These are phyloP conservation scores for Pyrenochaeta sp. DNA, from an alignment of 2,329 filamentous ascomycete species.

Conservation along the genomic window DNA sequence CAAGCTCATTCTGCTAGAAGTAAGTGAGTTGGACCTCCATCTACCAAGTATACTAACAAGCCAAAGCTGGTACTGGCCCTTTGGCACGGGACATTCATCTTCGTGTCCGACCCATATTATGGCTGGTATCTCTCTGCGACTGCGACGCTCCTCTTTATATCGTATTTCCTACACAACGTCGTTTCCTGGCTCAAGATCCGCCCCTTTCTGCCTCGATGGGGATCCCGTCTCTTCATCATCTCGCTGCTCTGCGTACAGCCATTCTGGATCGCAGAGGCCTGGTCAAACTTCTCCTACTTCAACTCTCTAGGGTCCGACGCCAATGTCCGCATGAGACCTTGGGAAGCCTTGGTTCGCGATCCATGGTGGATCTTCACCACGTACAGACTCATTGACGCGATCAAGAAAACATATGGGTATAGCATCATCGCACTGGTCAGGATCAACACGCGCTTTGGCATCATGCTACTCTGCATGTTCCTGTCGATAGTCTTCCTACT, in stretches of 20 bases:
- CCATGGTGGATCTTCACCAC: slow-evolving; percentile 50
- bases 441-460: slow-evolving; percentile 41
- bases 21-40: slow-evolving; percentile 5
- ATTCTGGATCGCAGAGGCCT: slow-evolving; percentile 45
- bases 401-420: slow-evolving; percentile 44
- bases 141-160: slow-evolving; percentile 45
- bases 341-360: slow-evolving; percentile 41
- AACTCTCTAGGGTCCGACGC: slow-evolving; percentile 39
- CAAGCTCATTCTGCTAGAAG: slow-evolving; percentile 46
- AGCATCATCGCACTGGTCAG: slow-evolving; percentile 31
- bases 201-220: slow-evolving; percentile 43
- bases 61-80: slow-evolving; percentile 43
- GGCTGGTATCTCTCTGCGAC: slow-evolving; percentile 46
- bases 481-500: slow-evolving; percentile 41
- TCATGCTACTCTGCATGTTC: slow-evolving; percentile 45
- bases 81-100: slow-evolving; percentile 48
- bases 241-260: slow-evolving; percentile 42
- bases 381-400: slow-evolving; percentile 39
- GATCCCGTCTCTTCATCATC: slow-evolving; percentile 42
- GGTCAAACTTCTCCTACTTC: slow-evolving; percentile 48
- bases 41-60: slow-evolving; percentile 11
- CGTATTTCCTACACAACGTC: slow-evolving; percentile 46
- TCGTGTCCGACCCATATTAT: slow-evolving; percentile 38
- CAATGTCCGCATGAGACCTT: slow-evolving; percentile 40
- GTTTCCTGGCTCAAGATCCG: slow-evolving; percentile 47